Percentiles rank a stretch among this genome's conserved stretches.
phyloP scores from a whole-genome alignment of 148 eudicot species.

The Chenopodium suecicum region DNA sequence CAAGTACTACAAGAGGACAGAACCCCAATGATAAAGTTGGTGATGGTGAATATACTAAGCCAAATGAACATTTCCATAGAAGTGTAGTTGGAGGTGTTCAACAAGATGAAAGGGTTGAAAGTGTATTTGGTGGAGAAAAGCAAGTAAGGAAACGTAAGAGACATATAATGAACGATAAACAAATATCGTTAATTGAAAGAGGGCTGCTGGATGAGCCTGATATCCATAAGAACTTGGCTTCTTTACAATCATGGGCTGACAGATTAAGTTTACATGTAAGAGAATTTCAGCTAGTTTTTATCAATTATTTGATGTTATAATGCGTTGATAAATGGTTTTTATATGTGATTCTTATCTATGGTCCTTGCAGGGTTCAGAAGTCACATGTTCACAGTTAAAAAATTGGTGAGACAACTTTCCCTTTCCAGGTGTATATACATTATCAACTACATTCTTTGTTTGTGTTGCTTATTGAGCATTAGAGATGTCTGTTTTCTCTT shows the following conservation, averaged over 20 bases:
- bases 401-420: constrained; percentile 63
- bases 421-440: background rate
- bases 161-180: constrained; percentile 76
- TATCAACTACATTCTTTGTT: background rate
- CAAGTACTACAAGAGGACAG: constrained; percentile 68
- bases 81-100: constrained; percentile 32
- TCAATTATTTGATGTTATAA: background rate
- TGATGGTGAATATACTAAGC: constrained; percentile 35
- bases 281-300: constrained; percentile 10
- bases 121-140: constrained; percentile 46
- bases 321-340: background rate
- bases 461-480: background rate
- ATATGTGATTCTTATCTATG: constrained; percentile 11
- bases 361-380: constrained; percentile 81
- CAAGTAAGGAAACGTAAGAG: constrained; percentile 77
- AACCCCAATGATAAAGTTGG: constrained; percentile 33
- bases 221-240: constrained; percentile 70
- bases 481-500: too few species aligned
- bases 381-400: constrained; percentile 73
- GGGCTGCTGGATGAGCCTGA: constrained; percentile 79
- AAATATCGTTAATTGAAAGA: constrained; percentile 57
- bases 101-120: constrained; percentile 56
- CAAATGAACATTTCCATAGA: constrained; percentile 34
- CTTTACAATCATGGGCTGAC: constrained; percentile 63
- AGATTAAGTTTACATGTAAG: constrained; percentile 73